Evolutionary conservation across 2,329 filamentous ascomycete species (phyloP), one percentile per base, ranked within the genome.

Genomic region (Verticillium nubilum): DNA sequence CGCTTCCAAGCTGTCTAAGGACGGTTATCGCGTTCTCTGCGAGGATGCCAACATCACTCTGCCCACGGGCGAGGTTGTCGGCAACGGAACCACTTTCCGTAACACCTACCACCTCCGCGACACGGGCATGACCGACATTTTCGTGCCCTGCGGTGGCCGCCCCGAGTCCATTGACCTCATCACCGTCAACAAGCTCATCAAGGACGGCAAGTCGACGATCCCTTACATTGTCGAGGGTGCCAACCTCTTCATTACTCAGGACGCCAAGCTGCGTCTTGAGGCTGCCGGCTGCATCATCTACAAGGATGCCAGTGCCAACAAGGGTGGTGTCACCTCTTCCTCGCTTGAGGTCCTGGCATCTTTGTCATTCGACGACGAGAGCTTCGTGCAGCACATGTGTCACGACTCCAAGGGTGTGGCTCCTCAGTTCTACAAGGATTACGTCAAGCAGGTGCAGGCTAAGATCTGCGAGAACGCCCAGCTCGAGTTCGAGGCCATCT

Each of bases 271-370:
- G 59, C 90, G 92, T 26, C 86, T 99, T 15, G 95, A 99, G 78
- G 89, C 92, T 67, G 93, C 94, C n/a, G 95, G 95, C 61, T 96
- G 92, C 71, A 86, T 98, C 68, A 77, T 99, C 47, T 97, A 92
- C 87, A 99, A 99, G 80, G 95, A 99, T 74, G 95, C 95, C 5
- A 97, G 92, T 37, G 93, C 94, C 59, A 99, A 99, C 85, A 99
- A 99, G 82, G 95, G 95, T 65, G 95, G 95, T 73, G 95, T 99
- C 53, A 99, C 95, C 0, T 97, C 92, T 1, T 98, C 95, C 0
- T 98, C 95, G 1, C 87, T 98, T 31, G 95, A 99, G 71, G 95
- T 99, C 5, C 85, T 99, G 26, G 95, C 95, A 7, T 95, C 92
- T 15, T 83, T 99, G 60, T 95, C 92, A 47, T 98, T 99, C 71